A percentile compares a stretch with the other conserved stretches of the same genome.
Conservation (phyloP, 495 filamentous ascomycete genomes). For the Amniculicola lignicola region DNA sequence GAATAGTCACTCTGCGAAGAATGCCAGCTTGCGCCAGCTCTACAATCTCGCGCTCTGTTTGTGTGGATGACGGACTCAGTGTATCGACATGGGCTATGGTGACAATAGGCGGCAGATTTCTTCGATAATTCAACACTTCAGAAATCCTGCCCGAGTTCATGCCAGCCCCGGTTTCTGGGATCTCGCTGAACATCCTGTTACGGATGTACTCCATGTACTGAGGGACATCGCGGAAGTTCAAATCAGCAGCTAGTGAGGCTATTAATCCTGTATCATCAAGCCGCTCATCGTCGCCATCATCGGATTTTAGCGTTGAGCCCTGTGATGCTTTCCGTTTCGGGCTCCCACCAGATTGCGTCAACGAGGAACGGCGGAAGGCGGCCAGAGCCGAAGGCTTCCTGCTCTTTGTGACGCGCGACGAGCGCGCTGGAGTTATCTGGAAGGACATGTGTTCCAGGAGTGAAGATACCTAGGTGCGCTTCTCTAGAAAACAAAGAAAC, state of each 20-base stretch:
- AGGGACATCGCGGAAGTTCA: slow-evolving; percentile 59
- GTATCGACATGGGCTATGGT: slow-evolving; percentile 71
- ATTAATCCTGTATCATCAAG: slow-evolving; percentile 57
- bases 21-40: slow-evolving; percentile 58
- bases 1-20: slow-evolving; percentile 64
- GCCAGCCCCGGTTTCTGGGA: slow-evolving; percentile 61
- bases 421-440: slow-evolving; percentile 24
- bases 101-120: slow-evolving; percentile 64
- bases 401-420: slow-evolving; percentile 24
- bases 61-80: slow-evolving; percentile 61
- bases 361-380: slow-evolving; percentile 18
- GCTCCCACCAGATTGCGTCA: slow-evolving; percentile 20
- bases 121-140: slow-evolving; percentile 65
- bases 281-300: slow-evolving; percentile 45
- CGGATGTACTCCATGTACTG: slow-evolving; percentile 62
- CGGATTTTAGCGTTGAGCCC: background rate
- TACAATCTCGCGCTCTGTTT: slow-evolving; percentile 70
- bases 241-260: slow-evolving; percentile 50
- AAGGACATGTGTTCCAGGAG: slow-evolving; percentile 18
- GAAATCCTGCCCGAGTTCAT: slow-evolving; percentile 73
- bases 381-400: slow-evolving; percentile 6
- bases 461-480: background rate
- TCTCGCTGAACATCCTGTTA: slow-evolving; percentile 62
- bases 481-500: background rate
- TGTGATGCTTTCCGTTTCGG: slow-evolving; percentile 30